Evolutionary conservation across 805 yeast species (phyloP).

Genomic region (Candida tallmaniae): DNA sequence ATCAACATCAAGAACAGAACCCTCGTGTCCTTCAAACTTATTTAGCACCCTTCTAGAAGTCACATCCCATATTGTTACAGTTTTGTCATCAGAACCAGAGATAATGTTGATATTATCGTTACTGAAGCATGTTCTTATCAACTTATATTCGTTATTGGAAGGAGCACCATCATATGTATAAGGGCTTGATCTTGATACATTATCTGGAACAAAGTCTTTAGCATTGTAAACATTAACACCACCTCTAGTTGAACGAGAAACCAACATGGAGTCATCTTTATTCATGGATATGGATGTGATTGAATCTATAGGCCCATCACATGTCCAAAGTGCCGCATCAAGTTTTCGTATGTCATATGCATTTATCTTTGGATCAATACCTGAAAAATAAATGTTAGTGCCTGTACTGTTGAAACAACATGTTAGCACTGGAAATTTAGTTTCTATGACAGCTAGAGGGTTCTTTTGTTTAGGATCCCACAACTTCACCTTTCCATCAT

Average conservation of each 20-base stretch:
- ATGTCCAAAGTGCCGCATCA: slow-evolving; percentile 42
- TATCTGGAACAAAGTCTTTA: slow-evolving; percentile 36
- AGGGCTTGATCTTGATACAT: slow-evolving; percentile 39
- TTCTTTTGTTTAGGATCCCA: slow-evolving; percentile 66
- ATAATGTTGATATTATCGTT: slow-evolving; percentile 33
- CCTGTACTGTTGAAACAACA: slow-evolving; percentile 34
- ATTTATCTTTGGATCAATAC: slow-evolving; percentile 61
- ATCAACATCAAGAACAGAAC: slow-evolving; percentile 59
- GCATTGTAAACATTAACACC: slow-evolving; percentile 51
- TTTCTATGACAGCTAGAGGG: slow-evolving; percentile 33
- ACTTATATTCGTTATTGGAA: slow-evolving; percentile 42
- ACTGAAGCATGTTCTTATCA: slow-evolving; percentile 49
- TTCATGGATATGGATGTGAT: slow-evolving; percentile 54
- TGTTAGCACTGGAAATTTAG: slow-evolving; percentile 58
- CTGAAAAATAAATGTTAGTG: slow-evolving; percentile 49
- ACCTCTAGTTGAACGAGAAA: slow-evolving; percentile 56
- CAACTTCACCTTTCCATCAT: slow-evolving; percentile 53
- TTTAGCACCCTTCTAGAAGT: slow-evolving; percentile 42
- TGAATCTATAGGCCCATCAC: slow-evolving; percentile 40
- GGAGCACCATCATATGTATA: slow-evolving; percentile 55
- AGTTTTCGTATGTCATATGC: slow-evolving; percentile 55
- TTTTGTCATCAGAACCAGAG: slow-evolving; percentile 63
- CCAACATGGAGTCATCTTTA: slow-evolving; percentile 40
- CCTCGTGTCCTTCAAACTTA: slow-evolving; percentile 57
- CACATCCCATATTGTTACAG: slow-evolving; percentile 58